Base-by-base conservation (phyloP, 805 yeast genomes). In the Sporopachydermia lactativora region DNA sequence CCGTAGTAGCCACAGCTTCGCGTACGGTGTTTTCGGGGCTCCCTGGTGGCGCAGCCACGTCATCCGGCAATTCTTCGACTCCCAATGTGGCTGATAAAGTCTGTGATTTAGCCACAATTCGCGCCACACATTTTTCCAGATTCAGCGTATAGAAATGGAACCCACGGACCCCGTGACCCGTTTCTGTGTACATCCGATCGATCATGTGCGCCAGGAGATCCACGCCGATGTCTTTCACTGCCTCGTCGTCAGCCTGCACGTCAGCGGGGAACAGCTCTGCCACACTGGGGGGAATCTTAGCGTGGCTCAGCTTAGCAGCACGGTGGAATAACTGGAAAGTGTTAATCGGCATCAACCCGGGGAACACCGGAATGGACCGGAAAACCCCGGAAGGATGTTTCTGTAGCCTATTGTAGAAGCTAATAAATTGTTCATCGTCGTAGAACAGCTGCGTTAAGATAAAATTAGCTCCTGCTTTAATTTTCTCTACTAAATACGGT, bases 381-480 rank as follows among this genome's bases (percentile, higher is more conserved):
- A 68, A 62, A 2, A 66, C 58, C 3, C 54, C 57, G 3, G 61
- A 56, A 18, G 53, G 49, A 36, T 57, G 54, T 4, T 50, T 44
- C 14, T 61, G 48, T 66, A 37, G 78, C 65, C 61, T 43, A 43
- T 60, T 52, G 47, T 83, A 89, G 58, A 79, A 92, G 2, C 57
- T 55, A 17, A 84, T 50, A 56, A 82, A 86, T 55, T 80, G 80
- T 40, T 72, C 75, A n/a, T 75, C 81, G 57, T 89, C 96, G 55
- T 80, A 89, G 54, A 92, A 89, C 52, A 89, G 58, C 62, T 89
- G 98, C 0, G 97, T 85, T 46, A 92, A 73, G 40, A 92, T 73
- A 54, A 85, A 92, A 53, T 85, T 94, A 2, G 97, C 98, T 36
- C 98, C 98, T 1, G 97, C 96, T 43, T 77, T 70, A 17, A 89